These are phyloP conservation scores for Elsinoe batatas DNA, from an alignment of 2,329 filamentous ascomycete species.

Conservation along the genomic window DNA sequence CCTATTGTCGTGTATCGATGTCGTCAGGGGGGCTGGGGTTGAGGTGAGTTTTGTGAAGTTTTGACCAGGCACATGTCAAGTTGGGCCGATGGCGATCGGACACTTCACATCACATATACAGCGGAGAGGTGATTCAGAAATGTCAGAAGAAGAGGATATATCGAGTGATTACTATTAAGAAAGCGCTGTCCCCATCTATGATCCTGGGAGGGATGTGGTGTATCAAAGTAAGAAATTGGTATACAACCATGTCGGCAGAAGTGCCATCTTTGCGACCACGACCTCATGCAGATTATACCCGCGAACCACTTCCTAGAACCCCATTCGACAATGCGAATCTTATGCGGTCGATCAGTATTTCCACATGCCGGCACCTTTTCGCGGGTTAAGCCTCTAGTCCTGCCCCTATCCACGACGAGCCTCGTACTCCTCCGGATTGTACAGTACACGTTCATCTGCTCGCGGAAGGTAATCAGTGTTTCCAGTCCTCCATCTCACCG, in stretches of 20 bases:
- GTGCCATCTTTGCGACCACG: too few species aligned
- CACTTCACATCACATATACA: not conserved
- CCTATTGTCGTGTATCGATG: not conserved
- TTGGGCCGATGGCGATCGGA: not conserved
- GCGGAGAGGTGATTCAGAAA: not conserved
- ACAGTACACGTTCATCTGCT: not conserved
- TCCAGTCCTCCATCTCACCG: not conserved
- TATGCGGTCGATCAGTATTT: too few species aligned
- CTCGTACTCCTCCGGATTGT: not conserved
- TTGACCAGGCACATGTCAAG: not conserved
- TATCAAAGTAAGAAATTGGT: too few species aligned
- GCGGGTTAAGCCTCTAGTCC: too few species aligned
- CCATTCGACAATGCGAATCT: too few species aligned
- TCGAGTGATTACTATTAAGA: not conserved
- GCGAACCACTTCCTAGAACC: too few species aligned
- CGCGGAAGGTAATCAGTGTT: not conserved
- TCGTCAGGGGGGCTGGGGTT: constrained; percentile 1
- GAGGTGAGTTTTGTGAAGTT: not conserved
- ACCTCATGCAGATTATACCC: too few species aligned
- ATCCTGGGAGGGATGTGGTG: too few species aligned
- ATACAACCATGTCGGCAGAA: too few species aligned
- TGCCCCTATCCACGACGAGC: too few species aligned
- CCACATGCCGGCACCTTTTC: too few species aligned
- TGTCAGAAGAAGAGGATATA: not conserved
- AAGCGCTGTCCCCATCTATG: not conserved